Evolutionary conservation across 2,329 filamentous ascomycete species (phyloP).

Genomic region (Epichloe bromicola): DNA sequence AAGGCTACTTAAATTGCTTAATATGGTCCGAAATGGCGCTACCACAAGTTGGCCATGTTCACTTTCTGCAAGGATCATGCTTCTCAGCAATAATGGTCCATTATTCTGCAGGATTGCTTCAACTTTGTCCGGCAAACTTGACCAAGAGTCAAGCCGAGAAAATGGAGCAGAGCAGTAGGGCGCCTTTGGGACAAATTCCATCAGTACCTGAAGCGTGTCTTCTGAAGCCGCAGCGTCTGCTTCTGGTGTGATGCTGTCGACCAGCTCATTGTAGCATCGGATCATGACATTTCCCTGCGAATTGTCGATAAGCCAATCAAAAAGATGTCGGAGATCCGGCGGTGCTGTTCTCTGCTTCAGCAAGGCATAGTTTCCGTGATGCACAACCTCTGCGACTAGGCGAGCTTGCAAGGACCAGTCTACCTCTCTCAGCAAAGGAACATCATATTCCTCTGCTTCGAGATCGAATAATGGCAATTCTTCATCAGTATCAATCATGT

Average conservation of each 20-base stretch:
- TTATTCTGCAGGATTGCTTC: background rate
- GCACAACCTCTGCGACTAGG: background rate
- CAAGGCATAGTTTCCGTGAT: background rate
- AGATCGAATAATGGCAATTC: background rate
- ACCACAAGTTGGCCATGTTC: background rate
- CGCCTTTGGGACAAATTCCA: background rate
- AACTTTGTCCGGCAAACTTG: background rate
- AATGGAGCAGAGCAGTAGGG: background rate
- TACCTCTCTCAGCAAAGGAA: background rate
- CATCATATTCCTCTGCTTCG: background rate
- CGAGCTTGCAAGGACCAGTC: background rate
- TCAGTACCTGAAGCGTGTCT: background rate
- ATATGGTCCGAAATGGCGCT: background rate
- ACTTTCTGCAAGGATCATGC: background rate
- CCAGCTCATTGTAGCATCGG: background rate
- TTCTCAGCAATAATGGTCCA: background rate
- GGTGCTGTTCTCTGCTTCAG: background rate
- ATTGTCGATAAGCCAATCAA: background rate
- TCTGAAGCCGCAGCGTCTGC: background rate
- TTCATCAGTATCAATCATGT: background rate
- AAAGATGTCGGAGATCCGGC: background rate
- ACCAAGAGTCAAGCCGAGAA: background rate
- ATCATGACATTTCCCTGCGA: background rate
- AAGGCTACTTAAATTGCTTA: background rate
- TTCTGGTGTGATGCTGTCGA: background rate